Conservation (phyloP, 2,329 filamentous ascomycete genomes). For the Claviceps pusilla region DNA sequence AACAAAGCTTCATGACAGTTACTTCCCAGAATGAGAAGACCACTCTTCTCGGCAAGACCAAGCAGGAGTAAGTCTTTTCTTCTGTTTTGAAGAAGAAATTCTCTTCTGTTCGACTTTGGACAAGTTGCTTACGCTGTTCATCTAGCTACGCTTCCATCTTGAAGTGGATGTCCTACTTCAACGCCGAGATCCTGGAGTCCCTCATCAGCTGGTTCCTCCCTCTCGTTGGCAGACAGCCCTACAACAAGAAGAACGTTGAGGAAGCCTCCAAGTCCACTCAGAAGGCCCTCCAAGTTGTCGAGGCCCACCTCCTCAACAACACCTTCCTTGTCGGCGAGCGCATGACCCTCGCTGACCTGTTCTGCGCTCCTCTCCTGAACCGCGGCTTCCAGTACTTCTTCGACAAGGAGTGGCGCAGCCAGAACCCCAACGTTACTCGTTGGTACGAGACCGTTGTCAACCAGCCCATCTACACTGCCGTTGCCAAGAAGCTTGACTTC, state of each 20-base stretch:
- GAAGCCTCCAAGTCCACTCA: constrained; percentile 55
- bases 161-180: constrained; percentile 96
- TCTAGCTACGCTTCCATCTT: constrained; percentile 80
- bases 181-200: constrained; percentile 63
- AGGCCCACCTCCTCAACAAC: constrained; percentile 79
- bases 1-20: constrained; percentile 40
- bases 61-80: constrained; percentile 67
- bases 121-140: constrained; percentile 11
- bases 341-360: constrained; percentile 90
- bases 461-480: constrained; percentile 78
- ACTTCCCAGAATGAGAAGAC: constrained; percentile 99
- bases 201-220: constrained; percentile 76
- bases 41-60: constrained; percentile 96
- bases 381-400: constrained; percentile 91
- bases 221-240: constrained; percentile 63
- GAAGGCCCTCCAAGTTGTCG: constrained; percentile 57
- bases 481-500: constrained; percentile 60
- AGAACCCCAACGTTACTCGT: constrained; percentile 74
- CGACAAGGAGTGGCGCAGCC: constrained; percentile 72
- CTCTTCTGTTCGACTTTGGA: background rate
- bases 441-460: constrained; percentile 93
- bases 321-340: constrained; percentile 97
- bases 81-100: too few species aligned
- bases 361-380: constrained; percentile 60
- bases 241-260: constrained; percentile 97